phyloP scores from a whole-genome alignment of 306 rosid genomes.

The Lithocarpus polystachyus region DNA sequence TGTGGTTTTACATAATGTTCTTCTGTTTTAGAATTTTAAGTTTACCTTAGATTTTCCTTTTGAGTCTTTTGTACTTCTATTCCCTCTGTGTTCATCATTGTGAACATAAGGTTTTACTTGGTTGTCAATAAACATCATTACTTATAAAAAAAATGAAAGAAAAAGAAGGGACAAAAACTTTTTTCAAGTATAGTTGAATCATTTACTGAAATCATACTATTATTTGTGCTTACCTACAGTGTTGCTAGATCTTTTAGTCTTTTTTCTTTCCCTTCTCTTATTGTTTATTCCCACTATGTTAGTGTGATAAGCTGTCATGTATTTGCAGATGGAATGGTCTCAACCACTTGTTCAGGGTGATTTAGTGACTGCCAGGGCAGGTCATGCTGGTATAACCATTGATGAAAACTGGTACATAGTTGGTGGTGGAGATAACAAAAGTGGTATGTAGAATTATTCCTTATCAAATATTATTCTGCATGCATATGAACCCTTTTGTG shows the following conservation, averaged over 20 bases:
- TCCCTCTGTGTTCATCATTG: too few relatives aligned
- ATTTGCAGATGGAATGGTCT: slow-evolving; percentile 94
- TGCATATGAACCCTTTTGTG: neutral
- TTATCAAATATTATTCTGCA: neutral
- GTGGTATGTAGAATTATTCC: slow-evolving; percentile 49
- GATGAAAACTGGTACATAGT: slow-evolving; percentile 83
- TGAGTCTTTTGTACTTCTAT: too few relatives aligned
- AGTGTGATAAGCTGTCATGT: slow-evolving; percentile 15
- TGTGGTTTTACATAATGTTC: too few relatives aligned
- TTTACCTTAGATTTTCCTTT: too few relatives aligned
- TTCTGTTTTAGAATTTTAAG: too few relatives aligned
- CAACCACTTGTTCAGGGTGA: slow-evolving; percentile 88
- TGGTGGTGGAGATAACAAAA: slow-evolving; percentile 95
- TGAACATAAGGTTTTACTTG: too few relatives aligned
- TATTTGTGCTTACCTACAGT: neutral
- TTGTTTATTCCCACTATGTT: slow-evolving; percentile 17
- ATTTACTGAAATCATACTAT: neutral
- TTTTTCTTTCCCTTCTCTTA: slow-evolving; percentile 5
- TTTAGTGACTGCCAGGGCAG: slow-evolving; percentile 83
- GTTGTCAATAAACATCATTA: too few relatives aligned
- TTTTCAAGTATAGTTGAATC: neutral
- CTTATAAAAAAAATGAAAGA: neutral
- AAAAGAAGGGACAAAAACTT: neutral
- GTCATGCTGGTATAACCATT: slow-evolving; percentile 82
- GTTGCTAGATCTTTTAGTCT: neutral